A percentile compares a stretch with the other conserved stretches of the same genome.
These are phyloP conservation scores for Asclepias syriaca DNA, from an alignment of 257 asterid genomes.

Conservation along the genomic window DNA sequence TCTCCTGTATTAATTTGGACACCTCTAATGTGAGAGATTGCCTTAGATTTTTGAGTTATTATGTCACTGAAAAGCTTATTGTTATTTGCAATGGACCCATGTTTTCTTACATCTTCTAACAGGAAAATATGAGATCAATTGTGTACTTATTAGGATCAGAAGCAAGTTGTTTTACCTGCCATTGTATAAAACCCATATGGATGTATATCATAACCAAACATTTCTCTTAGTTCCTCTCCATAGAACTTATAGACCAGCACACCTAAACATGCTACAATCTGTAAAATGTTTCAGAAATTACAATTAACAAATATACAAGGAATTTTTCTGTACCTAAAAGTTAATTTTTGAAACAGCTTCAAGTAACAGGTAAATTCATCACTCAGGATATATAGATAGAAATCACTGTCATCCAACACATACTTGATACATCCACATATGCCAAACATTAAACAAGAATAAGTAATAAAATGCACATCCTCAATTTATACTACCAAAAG, in stretches of 20 bases:
- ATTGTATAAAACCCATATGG: conserved; percentile 95
- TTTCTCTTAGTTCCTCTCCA: conserved; percentile 94
- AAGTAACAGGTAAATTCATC: neutral
- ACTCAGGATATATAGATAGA: neutral
- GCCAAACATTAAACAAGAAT: no score
- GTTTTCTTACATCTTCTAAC: neutral
- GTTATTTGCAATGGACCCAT: neutral
- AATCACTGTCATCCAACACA: neutral
- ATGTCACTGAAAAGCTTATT: neutral
- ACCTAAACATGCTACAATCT: conserved; percentile 95
- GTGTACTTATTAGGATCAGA: conserved; percentile 8
- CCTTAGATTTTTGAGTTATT: neutral
- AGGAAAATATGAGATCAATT: neutral
- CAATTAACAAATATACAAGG: neutral
- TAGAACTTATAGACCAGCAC: conserved; percentile 90
- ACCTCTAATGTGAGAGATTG: neutral
- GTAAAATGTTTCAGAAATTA: conserved; percentile 26
- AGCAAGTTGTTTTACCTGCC: conserved; percentile 60
- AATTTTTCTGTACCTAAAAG: neutral
- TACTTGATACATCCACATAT: neutral
- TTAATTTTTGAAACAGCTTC: conserved; percentile 1
- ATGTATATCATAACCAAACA: conserved; percentile 98
- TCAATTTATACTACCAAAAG: neutral
- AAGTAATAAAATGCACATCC: neutral
- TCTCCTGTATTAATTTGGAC: neutral